These are phyloP conservation scores for Lipomyces chichibuensis DNA, from an alignment of 805 yeast genomes.

Conservation along the genomic window DNA sequence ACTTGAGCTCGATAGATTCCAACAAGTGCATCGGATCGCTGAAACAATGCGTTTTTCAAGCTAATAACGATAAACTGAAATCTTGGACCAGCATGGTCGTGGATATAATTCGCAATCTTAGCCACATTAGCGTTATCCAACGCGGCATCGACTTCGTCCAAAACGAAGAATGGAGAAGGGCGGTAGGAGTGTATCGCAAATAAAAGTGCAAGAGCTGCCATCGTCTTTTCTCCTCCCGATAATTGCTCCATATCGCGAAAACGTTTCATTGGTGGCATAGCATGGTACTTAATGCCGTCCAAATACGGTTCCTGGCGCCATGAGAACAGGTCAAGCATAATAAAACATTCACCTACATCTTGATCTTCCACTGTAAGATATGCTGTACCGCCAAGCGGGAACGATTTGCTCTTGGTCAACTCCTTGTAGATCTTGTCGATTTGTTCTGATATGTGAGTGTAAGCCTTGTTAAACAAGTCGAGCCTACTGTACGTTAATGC, in stretches of 20 bases:
- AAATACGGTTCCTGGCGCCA: conserved; percentile 65
- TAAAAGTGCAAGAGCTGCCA: conserved; percentile 90
- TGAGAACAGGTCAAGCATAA: not conserved
- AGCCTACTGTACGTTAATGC: conserved; percentile 34
- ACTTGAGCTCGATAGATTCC: conserved; percentile 87
- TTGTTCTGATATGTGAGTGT: conserved; percentile 69
- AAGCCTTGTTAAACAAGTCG: conserved; percentile 68
- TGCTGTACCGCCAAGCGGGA: conserved; percentile 92
- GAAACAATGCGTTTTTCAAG: conserved; percentile 82
- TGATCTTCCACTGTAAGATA: conserved; percentile 82
- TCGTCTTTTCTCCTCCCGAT: conserved; percentile 96
- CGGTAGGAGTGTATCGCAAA: conserved; percentile 89
- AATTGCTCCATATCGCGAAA: conserved; percentile 89
- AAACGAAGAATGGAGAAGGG: conserved; percentile 93
- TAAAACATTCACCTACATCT: conserved; percentile 47
- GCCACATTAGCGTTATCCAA: conserved; percentile 86
- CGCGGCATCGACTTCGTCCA: conserved; percentile 99
- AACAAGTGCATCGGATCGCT: conserved; percentile 84
- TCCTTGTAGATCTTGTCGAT: conserved; percentile 84
- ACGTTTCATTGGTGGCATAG: conserved; percentile 94
- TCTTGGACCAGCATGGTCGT: conserved; percentile 69
- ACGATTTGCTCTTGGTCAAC: conserved; percentile 68
- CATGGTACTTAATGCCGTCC: conserved; percentile 84
- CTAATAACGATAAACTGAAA: conserved; percentile 93
- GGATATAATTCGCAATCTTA: conserved; percentile 83